Evolutionary conservation across 2,329 filamentous ascomycete species (phyloP), one percentile per base, ranked within the genome.

Genomic region (Chaetoscypha palmicola): DNA sequence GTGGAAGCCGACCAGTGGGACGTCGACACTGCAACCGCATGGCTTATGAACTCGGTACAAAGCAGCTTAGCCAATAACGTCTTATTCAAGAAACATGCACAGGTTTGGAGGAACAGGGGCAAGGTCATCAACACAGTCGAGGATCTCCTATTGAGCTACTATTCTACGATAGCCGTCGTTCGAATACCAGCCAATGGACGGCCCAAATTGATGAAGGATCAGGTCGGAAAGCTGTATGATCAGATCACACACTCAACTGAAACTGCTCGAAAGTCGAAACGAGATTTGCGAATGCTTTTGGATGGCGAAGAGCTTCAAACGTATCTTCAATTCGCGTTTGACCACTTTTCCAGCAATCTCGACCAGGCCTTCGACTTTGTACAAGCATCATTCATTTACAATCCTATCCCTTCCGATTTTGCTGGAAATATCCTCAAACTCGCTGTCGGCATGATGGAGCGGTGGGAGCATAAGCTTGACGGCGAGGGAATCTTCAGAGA

Each of bases 391-490:
- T 39, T 45, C 19, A 14, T 20, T 12, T 31, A 42, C 12, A 50
- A 34, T 26, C 34, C 44, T 1, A 50, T 50, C 19, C 47, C 44
- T 3, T 14, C 9, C 3, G 34, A 50, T 14, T 50, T 50, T 28
- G 21, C 44, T 2, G 44, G 44, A 1, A 50, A 38, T 32, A 50
- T 50, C n/a, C 20, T 50, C 2, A 39, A 43, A n/a, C 45, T 50
- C 14, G 48, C 48, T 2, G 32, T 50, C 16, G 31, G 31, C 10
- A 31, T 40, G 22, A 36, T 16, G 20, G 17, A 43, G 5, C 4
- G 14, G 10, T 37, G 20, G 8, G n/a, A 35, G 12, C 14, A 35
- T 3, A 11, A 9, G 9, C 30, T 31, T 11, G 24, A 39, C 12
- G 41, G 11, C 5, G 10, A 26, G n/a, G 17, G 4, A 11, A 46